phyloP scores from a whole-genome alignment of 306 rosid genomes.

The Dryas octopetala region DNA sequence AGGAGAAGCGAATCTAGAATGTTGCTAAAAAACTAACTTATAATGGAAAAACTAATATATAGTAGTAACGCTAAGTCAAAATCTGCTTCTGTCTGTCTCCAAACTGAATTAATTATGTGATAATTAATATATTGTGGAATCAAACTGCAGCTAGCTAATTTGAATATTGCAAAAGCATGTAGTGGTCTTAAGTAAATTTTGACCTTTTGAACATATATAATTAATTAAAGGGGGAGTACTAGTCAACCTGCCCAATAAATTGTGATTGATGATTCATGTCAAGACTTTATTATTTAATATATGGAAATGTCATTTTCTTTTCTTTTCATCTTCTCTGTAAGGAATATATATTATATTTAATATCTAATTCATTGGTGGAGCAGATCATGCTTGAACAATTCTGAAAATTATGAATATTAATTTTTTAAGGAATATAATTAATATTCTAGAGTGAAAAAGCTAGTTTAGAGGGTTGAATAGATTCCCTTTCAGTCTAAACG shows the following conservation, averaged over 20 bases:
- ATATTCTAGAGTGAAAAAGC: background rate
- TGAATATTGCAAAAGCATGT: conserved; percentile 2
- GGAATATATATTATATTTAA: conserved; percentile 20
- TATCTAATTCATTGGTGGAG: conserved; percentile 24
- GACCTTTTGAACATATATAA: conserved; percentile 13
- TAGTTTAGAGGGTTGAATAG: conserved; percentile 22
- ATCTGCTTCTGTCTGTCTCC: background rate
- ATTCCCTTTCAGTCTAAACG: conserved; percentile 30
- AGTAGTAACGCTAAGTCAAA: conserved; percentile 12
- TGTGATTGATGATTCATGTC: conserved; percentile 12
- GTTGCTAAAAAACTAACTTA: background rate
- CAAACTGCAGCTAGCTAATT: conserved; percentile 6
- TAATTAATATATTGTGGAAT: conserved; percentile 6
- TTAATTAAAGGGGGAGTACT: background rate
- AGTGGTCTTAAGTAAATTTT: conserved; percentile 16
- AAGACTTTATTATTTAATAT: background rate
- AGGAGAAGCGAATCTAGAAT: conserved; percentile 2
- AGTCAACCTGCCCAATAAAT: conserved; percentile 26
- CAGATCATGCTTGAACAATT: conserved; percentile 20
- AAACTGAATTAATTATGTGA: background rate
- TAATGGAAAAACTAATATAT: background rate
- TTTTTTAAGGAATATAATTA: background rate
- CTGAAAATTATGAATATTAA: background rate
- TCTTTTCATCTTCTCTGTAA: conserved; percentile 14
- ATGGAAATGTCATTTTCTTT: conserved; percentile 12